Conservation (phyloP, 139 green algal species). For the Prasinococcaceae sp. region DNA sequence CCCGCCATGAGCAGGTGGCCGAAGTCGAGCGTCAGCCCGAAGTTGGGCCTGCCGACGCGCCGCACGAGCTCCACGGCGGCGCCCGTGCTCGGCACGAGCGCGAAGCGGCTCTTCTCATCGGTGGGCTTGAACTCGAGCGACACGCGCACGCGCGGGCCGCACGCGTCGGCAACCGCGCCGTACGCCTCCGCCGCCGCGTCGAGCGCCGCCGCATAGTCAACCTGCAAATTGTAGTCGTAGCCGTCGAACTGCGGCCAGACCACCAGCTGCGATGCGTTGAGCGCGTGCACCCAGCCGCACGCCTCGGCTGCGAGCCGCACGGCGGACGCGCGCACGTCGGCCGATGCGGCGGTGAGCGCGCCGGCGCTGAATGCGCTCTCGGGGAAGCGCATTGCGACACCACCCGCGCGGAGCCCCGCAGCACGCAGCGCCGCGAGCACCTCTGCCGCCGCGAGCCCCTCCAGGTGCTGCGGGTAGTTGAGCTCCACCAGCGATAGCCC, state of each 20-base stretch:
- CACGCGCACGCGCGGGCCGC: conserved; percentile 17
- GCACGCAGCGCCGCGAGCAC: conserved; percentile 11
- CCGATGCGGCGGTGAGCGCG: conserved; percentile 34
- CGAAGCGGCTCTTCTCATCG: conserved; percentile 32
- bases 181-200: conserved; percentile 20
- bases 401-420: conserved; percentile 23
- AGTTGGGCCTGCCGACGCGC: conserved; percentile 28
- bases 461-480: conserved; percentile 47
- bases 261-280: conserved; percentile 33
- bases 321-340: conserved; percentile 7
- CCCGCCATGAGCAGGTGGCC: conserved; percentile 48
- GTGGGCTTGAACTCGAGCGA: conserved; percentile 50
- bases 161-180: conserved; percentile 15
- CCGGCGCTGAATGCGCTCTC: conserved; percentile 20
- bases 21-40: conserved; percentile 49
- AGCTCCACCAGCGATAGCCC: conserved; percentile 36
- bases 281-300: conserved; percentile 26
- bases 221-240: conserved; percentile 45
- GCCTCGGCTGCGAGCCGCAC: conserved; percentile 25
- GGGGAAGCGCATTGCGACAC: conserved; percentile 39
- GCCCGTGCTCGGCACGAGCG: conserved; percentile 29
- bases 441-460: conserved; percentile 9
- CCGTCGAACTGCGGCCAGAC: conserved; percentile 41
- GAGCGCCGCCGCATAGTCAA: conserved; percentile 33
- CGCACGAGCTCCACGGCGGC: conserved; percentile 31